Evolutionary conservation across 2,329 filamentous ascomycete species (phyloP), one percentile per base, ranked within the genome.

Genomic region (Claviceps paspali): DNA sequence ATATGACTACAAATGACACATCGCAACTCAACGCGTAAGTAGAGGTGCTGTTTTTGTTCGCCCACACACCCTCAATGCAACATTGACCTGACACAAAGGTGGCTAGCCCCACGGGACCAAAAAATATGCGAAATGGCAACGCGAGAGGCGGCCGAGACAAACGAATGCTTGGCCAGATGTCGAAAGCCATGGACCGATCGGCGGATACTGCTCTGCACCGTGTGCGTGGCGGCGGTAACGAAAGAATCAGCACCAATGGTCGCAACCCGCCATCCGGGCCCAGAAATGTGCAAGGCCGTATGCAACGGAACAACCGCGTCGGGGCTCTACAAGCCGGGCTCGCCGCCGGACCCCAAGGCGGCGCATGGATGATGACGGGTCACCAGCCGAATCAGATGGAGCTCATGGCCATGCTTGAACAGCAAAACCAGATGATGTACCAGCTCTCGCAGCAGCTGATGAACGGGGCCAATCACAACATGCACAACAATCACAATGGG

Each of bases 391-490:
- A 62, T 57, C 65, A 75, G 61, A 59, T 64, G 48, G 67, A 59
- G 62, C 73, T 56, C 64, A 81, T 61, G 70, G 84, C 60, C 68
- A 88, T 92, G 63, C 72, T 91, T 45, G 83, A 93, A 58, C 82
- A 93, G 53, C 84, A 93, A 52, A 83, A 82, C 35, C 75, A 80
- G 42, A 82, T 92, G 74, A 85, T 94, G 74, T 73, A 76, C 38
- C 79, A 87, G 49, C 67, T 84, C 49, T 71, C 75, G 47, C 69
- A 77, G 47, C 71, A 76, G 49, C 56, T 73, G 47, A 65, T 79
- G 52, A 72, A 71, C 54, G 66, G 64, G 6, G 70, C 15, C 59
- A 67, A 45, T 15, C 31, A 30, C 28, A 24, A n/a, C 64, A 74
- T 14, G 11, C 10, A 19, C 12, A 34, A 30, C 32, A 34, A 46